Percentiles rank a stretch among this genome's conserved stretches.
Conservation (phyloP, 208 protist genomes). For the Novymonas esmeraldas region DNA sequence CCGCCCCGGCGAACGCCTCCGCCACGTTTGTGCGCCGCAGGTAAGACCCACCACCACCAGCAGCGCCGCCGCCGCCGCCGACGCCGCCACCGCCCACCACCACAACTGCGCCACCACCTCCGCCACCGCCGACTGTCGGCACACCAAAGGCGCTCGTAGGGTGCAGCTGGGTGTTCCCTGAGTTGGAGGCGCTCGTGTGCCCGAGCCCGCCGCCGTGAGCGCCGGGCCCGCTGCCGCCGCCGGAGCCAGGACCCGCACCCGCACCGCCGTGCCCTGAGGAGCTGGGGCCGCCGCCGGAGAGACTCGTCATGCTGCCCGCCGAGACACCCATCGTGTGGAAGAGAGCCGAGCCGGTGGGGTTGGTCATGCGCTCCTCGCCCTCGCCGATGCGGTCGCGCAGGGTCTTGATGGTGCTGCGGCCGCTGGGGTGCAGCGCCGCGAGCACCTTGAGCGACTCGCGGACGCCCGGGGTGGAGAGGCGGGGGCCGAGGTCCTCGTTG, state of each 20-base stretch:
- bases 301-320: slow-evolving; percentile 18
- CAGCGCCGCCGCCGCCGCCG: background rate
- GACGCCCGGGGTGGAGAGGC: slow-evolving; percentile 76
- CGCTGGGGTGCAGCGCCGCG: slow-evolving; percentile 68
- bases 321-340: slow-evolving; percentile 20
- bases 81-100: background rate
- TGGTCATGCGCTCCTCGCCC: slow-evolving; percentile 42
- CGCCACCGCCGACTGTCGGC: background rate
- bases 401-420: slow-evolving; percentile 61
- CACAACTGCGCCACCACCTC: background rate
- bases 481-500: slow-evolving; percentile 77
- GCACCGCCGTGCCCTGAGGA: slow-evolving; percentile 9
- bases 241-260: background rate
- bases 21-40: slow-evolving; percentile 28
- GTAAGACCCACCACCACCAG: slow-evolving; percentile 23
- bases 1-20: slow-evolving; percentile 22
- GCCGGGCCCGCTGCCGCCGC: slow-evolving; percentile 9
- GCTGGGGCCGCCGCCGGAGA: slow-evolving; percentile 22
- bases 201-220: slow-evolving; percentile 2
- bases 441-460: slow-evolving; percentile 81
- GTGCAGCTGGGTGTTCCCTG: slow-evolving; percentile 1
- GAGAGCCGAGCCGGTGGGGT: slow-evolving; percentile 8
- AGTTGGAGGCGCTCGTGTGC: slow-evolving; percentile 15
- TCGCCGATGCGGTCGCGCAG: slow-evolving; percentile 67
- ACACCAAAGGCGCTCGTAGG: slow-evolving; percentile 5